These are phyloP conservation scores for Coix lacrymajobi DNA, from an alignment of 176 grass and related monocot species.

Conservation along the genomic window DNA sequence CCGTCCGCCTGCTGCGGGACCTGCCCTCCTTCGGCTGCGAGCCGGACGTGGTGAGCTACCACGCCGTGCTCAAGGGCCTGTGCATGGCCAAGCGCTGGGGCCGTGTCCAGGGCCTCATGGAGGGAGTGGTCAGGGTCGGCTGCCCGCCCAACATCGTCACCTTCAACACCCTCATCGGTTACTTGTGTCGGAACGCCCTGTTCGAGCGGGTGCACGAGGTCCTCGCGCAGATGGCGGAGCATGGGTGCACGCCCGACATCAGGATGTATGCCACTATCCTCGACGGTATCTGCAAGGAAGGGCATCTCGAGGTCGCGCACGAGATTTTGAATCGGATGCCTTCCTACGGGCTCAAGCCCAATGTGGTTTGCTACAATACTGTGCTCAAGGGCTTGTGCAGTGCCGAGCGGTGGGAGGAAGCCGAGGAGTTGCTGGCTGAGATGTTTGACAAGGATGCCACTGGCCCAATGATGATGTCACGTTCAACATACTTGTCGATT, in stretches of 20 bases:
- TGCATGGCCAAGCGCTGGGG: conserved; percentile 43
- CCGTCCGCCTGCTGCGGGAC: conserved; percentile 25
- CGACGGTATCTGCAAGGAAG: conserved; percentile 44
- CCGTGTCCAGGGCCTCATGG: conserved; percentile 35
- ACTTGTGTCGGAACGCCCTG: conserved; percentile 40
- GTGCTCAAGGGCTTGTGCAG: conserved; percentile 37
- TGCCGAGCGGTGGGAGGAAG: conserved; percentile 24
- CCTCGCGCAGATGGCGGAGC: conserved; percentile 21
- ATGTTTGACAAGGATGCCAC: conserved; percentile 39
- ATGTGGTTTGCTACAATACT: conserved; percentile 47
- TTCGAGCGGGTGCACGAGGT: conserved; percentile 34
- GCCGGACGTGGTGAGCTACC: conserved; percentile 51
- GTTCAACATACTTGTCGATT: conserved; percentile 45
- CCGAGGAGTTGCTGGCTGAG: conserved; percentile 27
- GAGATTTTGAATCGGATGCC: conserved; percentile 40
- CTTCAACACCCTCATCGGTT: conserved; percentile 43
- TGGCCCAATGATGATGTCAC: conserved; percentile 42
- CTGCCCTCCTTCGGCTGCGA: conserved; percentile 37
- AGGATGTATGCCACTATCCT: conserved; percentile 42
- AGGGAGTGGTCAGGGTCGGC: conserved; percentile 30
- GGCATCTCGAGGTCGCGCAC: conserved; percentile 29
- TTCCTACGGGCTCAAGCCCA: conserved; percentile 41
- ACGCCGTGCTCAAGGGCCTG: conserved; percentile 47
- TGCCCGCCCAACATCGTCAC: conserved; percentile 46
- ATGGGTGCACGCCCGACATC: conserved; percentile 29